Percentiles rank a stretch among this genome's conserved stretches.
Evolutionary conservation across 805 yeast genomes (phyloP).

Genomic region (Yamadazyma tumulicola): DNA sequence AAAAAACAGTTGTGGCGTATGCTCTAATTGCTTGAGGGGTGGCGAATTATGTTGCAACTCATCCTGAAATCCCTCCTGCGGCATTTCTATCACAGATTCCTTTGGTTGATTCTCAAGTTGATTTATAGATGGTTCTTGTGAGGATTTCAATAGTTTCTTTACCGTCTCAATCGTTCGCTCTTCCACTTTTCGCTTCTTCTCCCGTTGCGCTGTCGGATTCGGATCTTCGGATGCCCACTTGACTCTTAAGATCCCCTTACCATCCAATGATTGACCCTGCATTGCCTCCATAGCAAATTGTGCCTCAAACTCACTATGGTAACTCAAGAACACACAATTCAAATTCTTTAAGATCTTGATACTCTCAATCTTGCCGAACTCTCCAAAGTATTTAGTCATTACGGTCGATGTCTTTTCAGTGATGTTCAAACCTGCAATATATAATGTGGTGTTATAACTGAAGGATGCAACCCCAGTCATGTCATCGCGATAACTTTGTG

Average conservation of each 20-base stretch:
- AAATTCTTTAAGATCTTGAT: conserved; percentile 58
- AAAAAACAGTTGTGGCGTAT: conserved; percentile 7
- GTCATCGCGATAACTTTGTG: conserved; percentile 79
- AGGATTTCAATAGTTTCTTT: conserved; percentile 28
- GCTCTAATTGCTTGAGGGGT: neutral
- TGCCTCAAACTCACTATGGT: conserved; percentile 63
- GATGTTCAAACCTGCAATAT: conserved; percentile 58
- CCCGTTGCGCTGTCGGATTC: conserved; percentile 57
- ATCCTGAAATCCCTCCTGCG: neutral
- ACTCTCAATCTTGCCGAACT: conserved; percentile 73
- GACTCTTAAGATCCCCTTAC: conserved; percentile 62
- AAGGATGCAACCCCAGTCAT: conserved; percentile 93
- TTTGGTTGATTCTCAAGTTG: neutral
- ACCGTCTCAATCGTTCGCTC: conserved; percentile 55
- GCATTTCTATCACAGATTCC: neutral
- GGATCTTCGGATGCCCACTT: conserved; percentile 93
- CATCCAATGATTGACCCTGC: conserved; percentile 70
- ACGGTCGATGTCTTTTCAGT: conserved; percentile 35
- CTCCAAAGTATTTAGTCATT: conserved; percentile 49
- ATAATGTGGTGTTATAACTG: conserved; percentile 66
- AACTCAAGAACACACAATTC: conserved; percentile 78
- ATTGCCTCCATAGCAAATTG: conserved; percentile 96
- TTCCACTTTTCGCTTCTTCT: conserved; percentile 48
- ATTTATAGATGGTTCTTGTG: conserved; percentile 4
- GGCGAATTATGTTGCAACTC: neutral